Base-by-base conservation (phyloP, 2,329 filamentous ascomycete species). In the Scortechinia acanthostroma region DNA sequence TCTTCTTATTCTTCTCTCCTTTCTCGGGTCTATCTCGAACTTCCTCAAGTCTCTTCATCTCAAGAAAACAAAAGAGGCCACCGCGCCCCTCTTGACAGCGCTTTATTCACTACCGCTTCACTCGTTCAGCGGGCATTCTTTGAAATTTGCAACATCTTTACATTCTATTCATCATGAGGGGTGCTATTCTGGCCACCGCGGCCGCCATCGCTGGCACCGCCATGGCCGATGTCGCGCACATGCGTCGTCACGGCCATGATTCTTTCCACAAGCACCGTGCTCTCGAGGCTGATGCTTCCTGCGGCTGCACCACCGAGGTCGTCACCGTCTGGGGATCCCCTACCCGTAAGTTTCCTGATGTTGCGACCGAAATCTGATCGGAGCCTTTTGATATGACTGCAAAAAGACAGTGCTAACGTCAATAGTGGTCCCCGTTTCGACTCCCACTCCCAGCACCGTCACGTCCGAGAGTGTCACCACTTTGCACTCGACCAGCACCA, bases 101-200 rank as follows among this genome's bases (percentile, higher is more conserved):
- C 43, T 45, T 46, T 44, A 47, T 47, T 47, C 48, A 72, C 66
- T 59, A 83, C 83, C 83, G 83, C 83, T 88, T 88, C 85, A 88
- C 81, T 88, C 87, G 65, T 89, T 91, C 70, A 90, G 86, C 86
- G 86, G 86, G 78, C 83, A 81, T 72, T 87, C 82, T 68, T 86
- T 85, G 59, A 46, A 49, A 51, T 48, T 52, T 53, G 53, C 55
- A 51, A 50, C 45, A 52, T 55, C 52, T 54, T 53, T 59, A 60
- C 55, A 55, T 62, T 52, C 54, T 55, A 51, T 55, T 61, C 70
- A 85, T 60, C 35, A 93, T 93, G 88, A 93, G 87, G 84, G 80
- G 74, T 59, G 73, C 74, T 59, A 62, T 86, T 58, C 65, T 87
- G 55, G 76, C 79, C 56, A 77, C 83, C 63, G 79, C 82, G 63